Evolutionary conservation across 2,329 filamentous ascomycete genomes (phyloP), one percentile per base, ranked within the genome.

Genomic region (Penicillium sp.): DNA sequence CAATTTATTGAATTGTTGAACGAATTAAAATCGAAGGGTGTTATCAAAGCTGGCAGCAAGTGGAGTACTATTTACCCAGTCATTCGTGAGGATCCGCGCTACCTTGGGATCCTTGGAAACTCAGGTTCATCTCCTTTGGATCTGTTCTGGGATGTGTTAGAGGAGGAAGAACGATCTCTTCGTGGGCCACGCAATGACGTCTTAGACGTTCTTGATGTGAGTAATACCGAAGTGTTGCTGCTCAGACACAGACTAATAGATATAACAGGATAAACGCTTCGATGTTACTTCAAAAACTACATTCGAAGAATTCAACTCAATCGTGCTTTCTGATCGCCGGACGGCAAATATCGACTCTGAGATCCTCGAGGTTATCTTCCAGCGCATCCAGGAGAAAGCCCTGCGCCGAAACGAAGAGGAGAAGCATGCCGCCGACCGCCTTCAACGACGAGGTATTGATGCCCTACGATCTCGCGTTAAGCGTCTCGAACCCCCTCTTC

Each of bases 61-160:
- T 99, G 95, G 95, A 91, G 86, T 77, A 86, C 93, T 62, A 84
- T 98, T 66, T 83, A 90, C 67, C 87, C 90, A 0, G 75, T 90
- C 52, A 86, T 99, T 68, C 86, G 91, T 69, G 83, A 91, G 59
- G 95, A 99, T 71, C 85, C 90, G 52, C 91, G 93, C 67, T 98
- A 97, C 78, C 85, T 83, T 69, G 88, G 88, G 66, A 92, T 97
- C 83, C 85, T 93, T 63, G 93, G 93, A 56, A 92, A 96, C 73
- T 79, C 86, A 62, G 93, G 94, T 60, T 97, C 93, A 5, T 91
- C 88, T 5, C 92, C 95, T 15, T 85, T 97, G 67, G 93, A 98
- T 71, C 83, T 99, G 7, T 98, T 99, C 81, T 97, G 94, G 92
- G 95, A 99, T 75, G 83, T 93, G 52, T 85, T 98, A 29, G 95